phyloP scores from a whole-genome alignment of 2,329 filamentous ascomycete species.

The Pseudocercospora eumusae region DNA sequence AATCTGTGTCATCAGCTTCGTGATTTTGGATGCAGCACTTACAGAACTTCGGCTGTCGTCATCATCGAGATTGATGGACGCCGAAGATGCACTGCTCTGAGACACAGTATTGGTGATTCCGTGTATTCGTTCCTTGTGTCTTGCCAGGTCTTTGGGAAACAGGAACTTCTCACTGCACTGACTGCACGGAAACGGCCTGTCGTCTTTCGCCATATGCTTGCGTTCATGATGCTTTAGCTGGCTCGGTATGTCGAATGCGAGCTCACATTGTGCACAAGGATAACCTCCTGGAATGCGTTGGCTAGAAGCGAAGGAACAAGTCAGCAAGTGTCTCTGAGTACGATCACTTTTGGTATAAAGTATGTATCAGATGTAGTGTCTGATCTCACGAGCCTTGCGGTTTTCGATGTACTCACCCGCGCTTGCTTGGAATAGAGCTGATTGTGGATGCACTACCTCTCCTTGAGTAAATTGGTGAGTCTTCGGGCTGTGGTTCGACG shows the following conservation, averaged over 20 bases:
- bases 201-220: not conserved
- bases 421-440: constrained; percentile 5
- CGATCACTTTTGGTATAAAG: not conserved
- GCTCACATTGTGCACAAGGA: constrained; percentile 3
- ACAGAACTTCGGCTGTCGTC: not conserved
- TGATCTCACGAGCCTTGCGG: not conserved
- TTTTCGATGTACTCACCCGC: not conserved
- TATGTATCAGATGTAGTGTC: not conserved
- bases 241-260: constrained; percentile 4
- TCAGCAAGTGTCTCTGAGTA: not conserved
- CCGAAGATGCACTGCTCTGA: not conserved
- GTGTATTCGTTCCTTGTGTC: constrained; percentile 5
- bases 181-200: not conserved
- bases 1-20: not conserved
- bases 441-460: constrained; percentile 1
- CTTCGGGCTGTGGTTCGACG: not conserved
- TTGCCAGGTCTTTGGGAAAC: constrained; percentile 5
- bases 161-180: not conserved
- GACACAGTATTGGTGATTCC: not conserved
- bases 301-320: not conserved
- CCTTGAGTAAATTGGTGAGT: constrained; percentile 1
- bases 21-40: not conserved
- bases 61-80: not conserved
- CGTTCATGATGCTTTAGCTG: constrained; percentile 5
- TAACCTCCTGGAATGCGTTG: constrained; percentile 4